Evolutionary conservation across 768 basidiomycete genomes (phyloP), one percentile per base, ranked within the genome.

Genomic region (Leccinellum luteum): DNA sequence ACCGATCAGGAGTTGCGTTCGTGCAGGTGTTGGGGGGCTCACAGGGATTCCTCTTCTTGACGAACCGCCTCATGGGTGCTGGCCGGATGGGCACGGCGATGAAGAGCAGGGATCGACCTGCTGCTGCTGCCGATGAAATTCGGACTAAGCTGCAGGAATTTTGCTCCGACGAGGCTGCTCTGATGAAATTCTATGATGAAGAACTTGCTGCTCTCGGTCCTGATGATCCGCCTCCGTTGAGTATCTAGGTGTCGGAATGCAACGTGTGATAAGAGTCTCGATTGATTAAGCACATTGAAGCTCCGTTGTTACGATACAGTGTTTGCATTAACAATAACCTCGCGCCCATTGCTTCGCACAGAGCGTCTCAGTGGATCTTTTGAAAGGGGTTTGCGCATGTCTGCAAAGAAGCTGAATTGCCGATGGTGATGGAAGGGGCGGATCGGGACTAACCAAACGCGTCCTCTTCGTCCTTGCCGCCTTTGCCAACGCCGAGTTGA

Each of bases 1-100:
- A 97, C 67, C 85, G 87, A 50, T 84, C 89, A 5, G 97, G 97
- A 2, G 84, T 90, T 23, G 94, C 92, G 9, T 93, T 98, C 67
- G 85, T 94, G 9, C 94, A 97, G 69, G 87, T 96, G 57, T 66
- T 94, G 5, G 91, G 89, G 2, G 91, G 86, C 2, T 71, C 79
- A 4, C 79, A 87, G 54, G 94, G 94, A 0, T 95, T 94, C 72
- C 73, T 93, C 57, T 96, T 95, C 78, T 77, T 94, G 63, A 94
- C 90, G 54, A 98, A 98, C 69, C 79, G 94, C 23, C 75, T 95
- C 56, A 89, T 92, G 79, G 86, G 82, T 3, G 80, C 86, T 13
- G 85, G 87, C 49, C 76, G 87, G 56, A 79, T 86, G 75, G 85
- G 84, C 1, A 70, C 78, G 23, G 75, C 77, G 19, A 66, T 78